A percentile compares a stretch with the other conserved stretches of the same genome.
These are phyloP conservation scores for Prunella vulgaris DNA, from an alignment of 257 asterid species.

Conservation along the genomic window DNA sequence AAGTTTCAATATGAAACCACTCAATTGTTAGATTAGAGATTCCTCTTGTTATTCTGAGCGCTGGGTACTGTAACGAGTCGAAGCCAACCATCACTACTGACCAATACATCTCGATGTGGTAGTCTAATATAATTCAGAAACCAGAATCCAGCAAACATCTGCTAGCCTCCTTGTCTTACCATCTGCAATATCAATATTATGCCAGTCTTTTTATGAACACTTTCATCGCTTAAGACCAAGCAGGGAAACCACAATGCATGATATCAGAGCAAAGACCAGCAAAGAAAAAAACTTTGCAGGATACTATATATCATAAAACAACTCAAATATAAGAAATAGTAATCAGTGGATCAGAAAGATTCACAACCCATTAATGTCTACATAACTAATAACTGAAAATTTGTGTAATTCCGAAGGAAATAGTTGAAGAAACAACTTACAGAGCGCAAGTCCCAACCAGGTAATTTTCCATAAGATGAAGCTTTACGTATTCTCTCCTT, in stretches of 20 bases:
- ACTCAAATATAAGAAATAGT: slow-evolving; percentile 14
- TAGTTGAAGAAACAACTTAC: slow-evolving; percentile 49
- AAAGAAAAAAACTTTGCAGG: neutral
- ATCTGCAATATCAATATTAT: neutral
- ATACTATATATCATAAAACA: slow-evolving; percentile 8
- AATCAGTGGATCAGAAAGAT: slow-evolving; percentile 6
- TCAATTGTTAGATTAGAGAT: neutral
- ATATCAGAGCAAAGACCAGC: neutral
- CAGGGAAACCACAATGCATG: neutral
- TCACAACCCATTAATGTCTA: neutral
- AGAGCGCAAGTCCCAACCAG: slow-evolving; percentile 99
- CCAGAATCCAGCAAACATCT: neutral
- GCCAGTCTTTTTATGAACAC: neutral
- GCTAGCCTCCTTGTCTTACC: neutral
- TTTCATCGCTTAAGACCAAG: neutral
- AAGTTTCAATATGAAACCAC: neutral
- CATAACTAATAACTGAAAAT: neutral
- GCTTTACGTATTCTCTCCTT: slow-evolving; percentile 91
- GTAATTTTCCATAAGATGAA: slow-evolving; percentile 71
- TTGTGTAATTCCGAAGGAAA: neutral
- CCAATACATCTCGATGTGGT: neutral
- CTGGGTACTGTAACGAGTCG: neutral
- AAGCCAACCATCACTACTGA: neutral
- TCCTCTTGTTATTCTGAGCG: neutral
- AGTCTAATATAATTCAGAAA: slow-evolving; percentile 1